These are phyloP conservation scores for Fusarium sp. DNA, from an alignment of 2,329 filamentous ascomycete species.

Conservation along the genomic window DNA sequence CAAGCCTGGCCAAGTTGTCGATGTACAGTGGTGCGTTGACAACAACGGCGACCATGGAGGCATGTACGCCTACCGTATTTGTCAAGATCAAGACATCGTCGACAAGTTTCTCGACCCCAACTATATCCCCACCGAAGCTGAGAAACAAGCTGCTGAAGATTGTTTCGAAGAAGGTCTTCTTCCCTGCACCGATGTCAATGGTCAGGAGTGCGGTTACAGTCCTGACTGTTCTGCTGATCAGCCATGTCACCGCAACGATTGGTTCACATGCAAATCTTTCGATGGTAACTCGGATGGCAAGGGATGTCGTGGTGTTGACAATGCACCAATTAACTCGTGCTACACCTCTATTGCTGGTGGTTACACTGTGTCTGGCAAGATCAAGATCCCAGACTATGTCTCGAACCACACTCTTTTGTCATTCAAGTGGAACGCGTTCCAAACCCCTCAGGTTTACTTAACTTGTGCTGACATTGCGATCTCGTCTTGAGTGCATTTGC, in stretches of 20 bases:
- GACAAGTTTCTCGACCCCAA: constrained; percentile 59
- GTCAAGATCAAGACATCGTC: constrained; percentile 60
- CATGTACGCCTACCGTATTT: constrained; percentile 66
- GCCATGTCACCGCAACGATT: constrained; percentile 60
- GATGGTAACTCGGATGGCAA: constrained; percentile 44
- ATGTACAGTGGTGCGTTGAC: constrained; percentile 66
- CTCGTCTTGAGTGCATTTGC: background rate
- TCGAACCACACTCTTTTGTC: constrained; percentile 62
- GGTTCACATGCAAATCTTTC: constrained; percentile 64
- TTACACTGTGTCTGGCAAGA: constrained; percentile 62
- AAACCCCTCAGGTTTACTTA: constrained; percentile 64
- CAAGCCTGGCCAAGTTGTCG: constrained; percentile 55
- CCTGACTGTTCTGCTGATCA: constrained; percentile 57
- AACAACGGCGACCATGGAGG: constrained; percentile 66
- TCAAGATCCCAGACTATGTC: constrained; percentile 59
- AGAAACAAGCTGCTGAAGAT: constrained; percentile 63
- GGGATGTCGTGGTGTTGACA: constrained; percentile 58
- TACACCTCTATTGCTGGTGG: constrained; percentile 63
- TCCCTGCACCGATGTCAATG: constrained; percentile 59
- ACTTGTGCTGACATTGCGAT: constrained; percentile 64
- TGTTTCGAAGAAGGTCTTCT: constrained; percentile 61
- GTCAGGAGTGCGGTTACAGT: constrained; percentile 59
- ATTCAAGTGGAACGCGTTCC: constrained; percentile 65
- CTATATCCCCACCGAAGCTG: constrained; percentile 59
- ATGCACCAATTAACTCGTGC: constrained; percentile 55